Evolutionary conservation across 1,284 basidiomycete genomes (phyloP).

Genomic region (Cutaneotrichosporon sp.): DNA sequence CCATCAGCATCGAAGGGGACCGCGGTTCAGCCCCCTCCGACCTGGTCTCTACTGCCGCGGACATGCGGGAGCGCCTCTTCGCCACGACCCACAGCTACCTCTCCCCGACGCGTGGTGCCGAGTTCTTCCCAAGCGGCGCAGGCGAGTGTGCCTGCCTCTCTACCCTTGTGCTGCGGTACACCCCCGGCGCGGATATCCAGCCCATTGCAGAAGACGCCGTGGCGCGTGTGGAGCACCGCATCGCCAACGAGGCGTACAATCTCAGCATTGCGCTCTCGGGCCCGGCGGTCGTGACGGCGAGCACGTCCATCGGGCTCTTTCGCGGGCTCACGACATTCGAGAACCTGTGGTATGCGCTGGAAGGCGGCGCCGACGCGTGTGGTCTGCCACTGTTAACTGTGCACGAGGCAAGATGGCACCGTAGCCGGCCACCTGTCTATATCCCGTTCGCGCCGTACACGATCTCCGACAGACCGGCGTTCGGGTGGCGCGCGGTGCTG

Average conservation of each 20-base stretch:
- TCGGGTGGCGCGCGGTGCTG: slow-evolving; percentile 61
- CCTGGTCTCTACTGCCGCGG: not conserved
- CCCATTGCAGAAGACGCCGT: slow-evolving; percentile 8
- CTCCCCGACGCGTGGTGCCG: slow-evolving; percentile 18
- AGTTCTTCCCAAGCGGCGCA: slow-evolving; percentile 16
- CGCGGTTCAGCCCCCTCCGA: not conserved
- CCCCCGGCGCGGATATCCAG: not conserved
- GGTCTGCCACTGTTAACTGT: not conserved
- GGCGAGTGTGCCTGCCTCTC: not conserved
- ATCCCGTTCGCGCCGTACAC: slow-evolving; percentile 38
- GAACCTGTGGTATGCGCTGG: slow-evolving; percentile 53
- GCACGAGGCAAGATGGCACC: not conserved
- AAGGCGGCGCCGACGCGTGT: not conserved
- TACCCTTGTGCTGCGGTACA: slow-evolving; percentile 1
- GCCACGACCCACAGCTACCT: slow-evolving; percentile 13
- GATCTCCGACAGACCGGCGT: slow-evolving; percentile 50
- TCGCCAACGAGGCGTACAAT: slow-evolving; percentile 6
- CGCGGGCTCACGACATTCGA: slow-evolving; percentile 77
- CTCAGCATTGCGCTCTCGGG: slow-evolving; percentile 3
- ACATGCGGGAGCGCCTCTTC: not conserved
- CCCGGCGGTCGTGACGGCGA: not conserved
- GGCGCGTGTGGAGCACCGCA: slow-evolving; percentile 9
- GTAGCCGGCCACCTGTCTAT: too few species aligned
- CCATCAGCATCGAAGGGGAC: not conserved
- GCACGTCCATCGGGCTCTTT: slow-evolving; percentile 40